A percentile compares a stretch with the other conserved stretches of the same genome.
phyloP scores from a whole-genome alignment of 306 rosid genomes.

The Betula pendula region DNA sequence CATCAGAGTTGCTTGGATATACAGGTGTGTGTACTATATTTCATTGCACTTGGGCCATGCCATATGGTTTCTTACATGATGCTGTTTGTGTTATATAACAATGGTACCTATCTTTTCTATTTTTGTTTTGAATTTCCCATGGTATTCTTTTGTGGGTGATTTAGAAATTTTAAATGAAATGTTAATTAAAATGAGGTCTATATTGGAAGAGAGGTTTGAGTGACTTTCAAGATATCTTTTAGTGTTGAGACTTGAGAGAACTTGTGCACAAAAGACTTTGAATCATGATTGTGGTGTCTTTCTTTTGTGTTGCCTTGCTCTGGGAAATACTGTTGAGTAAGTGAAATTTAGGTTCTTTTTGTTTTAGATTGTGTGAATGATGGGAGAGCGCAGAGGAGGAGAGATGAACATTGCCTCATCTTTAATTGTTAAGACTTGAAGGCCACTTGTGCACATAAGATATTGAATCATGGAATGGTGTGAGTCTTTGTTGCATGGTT shows the following conservation, averaged over 20 bases:
- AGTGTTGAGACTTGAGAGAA: neutral
- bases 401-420: neutral
- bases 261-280: neutral
- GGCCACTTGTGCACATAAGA: neutral
- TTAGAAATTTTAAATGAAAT: neutral
- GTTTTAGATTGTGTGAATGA: neutral
- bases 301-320: neutral
- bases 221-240: neutral
- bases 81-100: neutral
- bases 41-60: conserved; percentile 2
- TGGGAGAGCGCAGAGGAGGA: neutral
- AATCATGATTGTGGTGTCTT: neutral
- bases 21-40: conserved; percentile 44
- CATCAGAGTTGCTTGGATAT: conserved; percentile 85
- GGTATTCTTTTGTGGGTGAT: conserved; percentile 5
- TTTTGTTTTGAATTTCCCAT: neutral
- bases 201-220: conserved; percentile 4
- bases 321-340: neutral
- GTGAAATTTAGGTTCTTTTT: neutral
- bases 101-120: neutral
- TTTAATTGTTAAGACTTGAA: neutral
- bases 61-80: neutral
- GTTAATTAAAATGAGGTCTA: neutral
- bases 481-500: conserved; percentile 6
- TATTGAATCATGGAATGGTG: conserved; percentile 2